Conservation (phyloP, 1,139 yeast species). For the Geotrichum restrictum region DNA sequence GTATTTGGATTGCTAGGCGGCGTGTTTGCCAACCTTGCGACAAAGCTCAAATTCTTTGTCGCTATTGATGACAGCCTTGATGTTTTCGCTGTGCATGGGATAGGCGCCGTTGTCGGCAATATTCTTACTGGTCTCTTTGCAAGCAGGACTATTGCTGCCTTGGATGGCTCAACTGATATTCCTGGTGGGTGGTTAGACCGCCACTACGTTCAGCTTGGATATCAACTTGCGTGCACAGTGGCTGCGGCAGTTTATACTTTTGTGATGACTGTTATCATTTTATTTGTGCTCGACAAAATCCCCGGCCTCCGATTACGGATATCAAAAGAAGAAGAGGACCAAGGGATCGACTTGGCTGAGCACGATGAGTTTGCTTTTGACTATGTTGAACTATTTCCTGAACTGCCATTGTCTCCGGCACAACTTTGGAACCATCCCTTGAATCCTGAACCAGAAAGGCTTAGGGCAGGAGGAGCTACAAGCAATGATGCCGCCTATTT, state of each 20-base stretch:
- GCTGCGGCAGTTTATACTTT: conserved; percentile 46
- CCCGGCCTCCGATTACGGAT: conserved; percentile 51
- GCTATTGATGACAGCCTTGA: conserved; percentile 41
- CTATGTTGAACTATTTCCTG: conserved; percentile 45
- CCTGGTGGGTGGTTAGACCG: conserved; percentile 51
- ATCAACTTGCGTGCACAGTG: conserved; percentile 47
- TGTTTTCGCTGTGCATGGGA: conserved; percentile 40
- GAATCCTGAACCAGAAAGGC: not conserved
- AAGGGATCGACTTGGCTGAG: conserved; percentile 51
- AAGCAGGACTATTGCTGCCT: conserved; percentile 22
- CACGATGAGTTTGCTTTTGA: conserved; percentile 53
- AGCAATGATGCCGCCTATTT: too few species aligned
- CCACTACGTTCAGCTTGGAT: conserved; percentile 48
- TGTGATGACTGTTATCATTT: conserved; percentile 41
- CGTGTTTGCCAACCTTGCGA: conserved; percentile 37
- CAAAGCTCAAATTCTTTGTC: conserved; percentile 39
- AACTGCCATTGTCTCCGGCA: conserved; percentile 22
- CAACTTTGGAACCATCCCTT: not conserved
- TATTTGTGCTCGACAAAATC: conserved; percentile 44
- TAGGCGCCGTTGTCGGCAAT: conserved; percentile 39
- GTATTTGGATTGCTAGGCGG: conserved; percentile 40
- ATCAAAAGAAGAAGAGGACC: conserved; percentile 41
- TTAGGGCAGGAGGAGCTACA: too few species aligned
- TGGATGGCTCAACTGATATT: conserved; percentile 26
- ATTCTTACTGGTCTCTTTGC: conserved; percentile 39